Conservation (phyloP, 495 filamentous ascomycete species). For the Delitschia confertaspora region DNA sequence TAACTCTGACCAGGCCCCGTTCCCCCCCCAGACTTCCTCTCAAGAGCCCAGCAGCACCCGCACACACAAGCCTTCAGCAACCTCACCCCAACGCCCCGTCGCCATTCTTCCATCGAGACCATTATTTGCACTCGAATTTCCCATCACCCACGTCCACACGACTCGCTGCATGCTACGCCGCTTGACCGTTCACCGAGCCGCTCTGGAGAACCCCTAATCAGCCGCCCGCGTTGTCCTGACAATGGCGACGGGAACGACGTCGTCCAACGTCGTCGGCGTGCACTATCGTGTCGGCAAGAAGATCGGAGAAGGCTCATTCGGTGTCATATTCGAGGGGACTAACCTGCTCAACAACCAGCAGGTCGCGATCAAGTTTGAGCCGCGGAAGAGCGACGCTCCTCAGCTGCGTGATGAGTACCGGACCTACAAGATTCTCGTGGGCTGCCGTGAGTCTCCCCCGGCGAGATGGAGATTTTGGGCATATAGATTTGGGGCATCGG, state of each 20-base stretch:
- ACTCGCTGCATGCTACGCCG: too few species aligned
- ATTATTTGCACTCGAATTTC: too few species aligned
- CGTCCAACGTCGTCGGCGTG: constrained; percentile 96
- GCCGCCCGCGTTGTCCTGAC: neutral
- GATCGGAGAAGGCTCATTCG: constrained; percentile 97
- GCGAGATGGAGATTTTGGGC: too few species aligned
- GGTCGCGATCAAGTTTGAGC: constrained; percentile 99
- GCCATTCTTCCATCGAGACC: too few species aligned
- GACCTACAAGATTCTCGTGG: constrained; percentile 98
- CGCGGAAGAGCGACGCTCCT: constrained; percentile 95
- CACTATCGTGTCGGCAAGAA: constrained; percentile 99
- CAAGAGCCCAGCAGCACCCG: too few species aligned
- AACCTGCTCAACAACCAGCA: constrained; percentile 99
- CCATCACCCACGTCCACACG: too few species aligned
- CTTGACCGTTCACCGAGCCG: too few species aligned
- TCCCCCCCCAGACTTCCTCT: too few species aligned
- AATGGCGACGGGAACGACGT: constrained; percentile 74
- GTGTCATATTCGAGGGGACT: constrained; percentile 97
- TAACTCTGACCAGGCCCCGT: too few species aligned
- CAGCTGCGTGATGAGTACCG: constrained; percentile 98
- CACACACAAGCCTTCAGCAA: too few species aligned
- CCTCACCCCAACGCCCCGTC: too few species aligned
- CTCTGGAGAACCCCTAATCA: neutral
- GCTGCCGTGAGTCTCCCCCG: constrained; percentile 94
- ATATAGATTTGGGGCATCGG: too few species aligned